A percentile compares a stretch with the other conserved stretches of the same genome.
Conservation (phyloP, 2,329 filamentous ascomycete species). For the Nothophaeocryptopus gaeumannii region DNA sequence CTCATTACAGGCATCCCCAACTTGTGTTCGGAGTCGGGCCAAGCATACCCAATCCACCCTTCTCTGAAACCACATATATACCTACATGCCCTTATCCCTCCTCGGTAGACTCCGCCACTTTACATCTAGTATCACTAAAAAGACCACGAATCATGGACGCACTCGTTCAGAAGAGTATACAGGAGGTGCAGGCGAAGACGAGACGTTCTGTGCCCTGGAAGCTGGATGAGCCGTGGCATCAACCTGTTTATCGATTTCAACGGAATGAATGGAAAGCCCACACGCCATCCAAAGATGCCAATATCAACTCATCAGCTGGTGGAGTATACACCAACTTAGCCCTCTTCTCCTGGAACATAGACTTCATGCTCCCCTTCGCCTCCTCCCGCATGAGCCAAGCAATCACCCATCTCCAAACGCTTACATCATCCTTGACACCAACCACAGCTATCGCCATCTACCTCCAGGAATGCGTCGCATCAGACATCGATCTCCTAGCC, state of each 20-base stretch:
- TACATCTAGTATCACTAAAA: too few relatives aligned
- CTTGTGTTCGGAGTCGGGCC: too few relatives aligned
- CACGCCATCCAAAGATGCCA: not conserved
- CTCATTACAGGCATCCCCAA: too few relatives aligned
- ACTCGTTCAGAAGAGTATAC: slow-evolving; percentile 17
- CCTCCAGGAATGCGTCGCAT: slow-evolving; percentile 52
- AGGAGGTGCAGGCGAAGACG: slow-evolving; percentile 18
- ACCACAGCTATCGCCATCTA: slow-evolving; percentile 43
- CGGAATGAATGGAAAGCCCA: slow-evolving; percentile 17
- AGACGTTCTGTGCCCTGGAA: slow-evolving; percentile 23
- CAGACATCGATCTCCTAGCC: slow-evolving; percentile 48
- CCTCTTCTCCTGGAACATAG: slow-evolving; percentile 51
- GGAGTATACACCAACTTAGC: slow-evolving; percentile 22
- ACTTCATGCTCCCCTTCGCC: slow-evolving; percentile 41
- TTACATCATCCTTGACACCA: not conserved
- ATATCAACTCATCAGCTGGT: not conserved
- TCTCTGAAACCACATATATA: too few relatives aligned
- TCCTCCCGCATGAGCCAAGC: slow-evolving; percentile 44
- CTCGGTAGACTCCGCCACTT: too few relatives aligned
- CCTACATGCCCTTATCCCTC: too few relatives aligned
- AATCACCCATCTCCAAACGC: slow-evolving; percentile 38
- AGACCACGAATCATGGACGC: slow-evolving; percentile 15
- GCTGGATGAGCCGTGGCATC: slow-evolving; percentile 22
- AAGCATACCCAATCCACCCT: too few relatives aligned
- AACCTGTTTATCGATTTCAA: slow-evolving; percentile 20